Evolutionary conservation across 2,329 filamentous ascomycete species (phyloP).

Genomic region (Sclerotinia nivalis): DNA sequence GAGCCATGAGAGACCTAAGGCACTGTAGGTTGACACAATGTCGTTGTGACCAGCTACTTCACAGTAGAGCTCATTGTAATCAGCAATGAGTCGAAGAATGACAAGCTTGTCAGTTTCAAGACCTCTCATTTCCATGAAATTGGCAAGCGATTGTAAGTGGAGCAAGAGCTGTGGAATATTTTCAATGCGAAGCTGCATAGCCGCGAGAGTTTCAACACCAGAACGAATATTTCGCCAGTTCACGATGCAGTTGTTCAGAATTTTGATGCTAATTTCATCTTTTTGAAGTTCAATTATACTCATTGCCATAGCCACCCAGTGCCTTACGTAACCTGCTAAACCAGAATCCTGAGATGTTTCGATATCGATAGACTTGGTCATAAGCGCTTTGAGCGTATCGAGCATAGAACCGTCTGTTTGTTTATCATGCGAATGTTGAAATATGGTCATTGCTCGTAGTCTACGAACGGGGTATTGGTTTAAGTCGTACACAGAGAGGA

Average conservation of each 20-base stretch:
- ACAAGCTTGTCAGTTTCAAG: conserved; percentile 51
- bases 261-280: conserved; percentile 33
- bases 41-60: conserved; percentile 44
- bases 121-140: conserved; percentile 59
- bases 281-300: conserved; percentile 36
- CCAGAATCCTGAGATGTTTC: conserved; percentile 34
- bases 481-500: conserved; percentile 36
- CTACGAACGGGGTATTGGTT: conserved; percentile 39
- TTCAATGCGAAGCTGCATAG: conserved; percentile 50
- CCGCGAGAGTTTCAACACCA: conserved; percentile 46
- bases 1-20: conserved; percentile 56
- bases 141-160: conserved; percentile 54
- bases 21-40: conserved; percentile 44
- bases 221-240: conserved; percentile 45
- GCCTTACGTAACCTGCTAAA: conserved; percentile 32
- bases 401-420: conserved; percentile 25
- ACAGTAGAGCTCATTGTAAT: conserved; percentile 49
- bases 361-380: conserved; percentile 23
- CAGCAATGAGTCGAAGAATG: conserved; percentile 51
- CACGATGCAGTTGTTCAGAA: conserved; percentile 31
- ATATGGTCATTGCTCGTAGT: conserved; percentile 34
- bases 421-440: conserved; percentile 28
- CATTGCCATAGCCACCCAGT: conserved; percentile 35
- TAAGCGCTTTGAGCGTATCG: conserved; percentile 26
- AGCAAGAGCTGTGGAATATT: conserved; percentile 50